Evolutionary conservation across 768 basidiomycete genomes (phyloP).

Genomic region (Gymnopilus junonius): DNA sequence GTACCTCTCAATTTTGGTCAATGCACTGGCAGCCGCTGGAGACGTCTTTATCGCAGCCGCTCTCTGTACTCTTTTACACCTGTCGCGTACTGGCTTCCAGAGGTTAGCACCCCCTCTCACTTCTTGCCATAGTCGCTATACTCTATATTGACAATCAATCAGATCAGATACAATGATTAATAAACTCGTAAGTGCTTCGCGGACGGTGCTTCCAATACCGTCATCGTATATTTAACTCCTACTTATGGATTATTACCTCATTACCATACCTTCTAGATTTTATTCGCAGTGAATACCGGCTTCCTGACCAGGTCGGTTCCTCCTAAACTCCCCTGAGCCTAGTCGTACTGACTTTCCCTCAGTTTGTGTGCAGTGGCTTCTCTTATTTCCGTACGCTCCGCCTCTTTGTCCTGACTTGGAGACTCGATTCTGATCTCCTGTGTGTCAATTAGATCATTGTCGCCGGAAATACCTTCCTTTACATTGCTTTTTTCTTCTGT

Average conservation of each 20-base stretch:
- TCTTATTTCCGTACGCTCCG: conserved; percentile 48
- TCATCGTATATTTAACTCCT: not conserved
- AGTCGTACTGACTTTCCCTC: conserved; percentile 1
- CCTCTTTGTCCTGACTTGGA: conserved; percentile 1
- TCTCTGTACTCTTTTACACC: conserved; percentile 42
- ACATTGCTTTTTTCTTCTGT: conserved; percentile 63
- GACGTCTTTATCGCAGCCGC: conserved; percentile 48
- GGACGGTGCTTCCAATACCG: not conserved
- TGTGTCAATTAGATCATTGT: conserved; percentile 43
- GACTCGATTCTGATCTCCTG: not conserved
- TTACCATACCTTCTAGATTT: conserved; percentile 31
- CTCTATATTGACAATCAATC: conserved; percentile 9
- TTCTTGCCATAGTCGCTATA: not conserved
- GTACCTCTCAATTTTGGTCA: conserved; percentile 45
- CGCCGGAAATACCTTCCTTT: conserved; percentile 54
- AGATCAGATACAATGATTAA: conserved; percentile 52
- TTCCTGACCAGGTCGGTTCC: conserved; percentile 39
- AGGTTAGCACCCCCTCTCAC: conserved; percentile 27
- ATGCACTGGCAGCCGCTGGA: conserved; percentile 44
- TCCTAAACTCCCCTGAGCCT: not conserved
- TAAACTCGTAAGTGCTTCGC: conserved; percentile 38
- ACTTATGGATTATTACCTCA: not conserved
- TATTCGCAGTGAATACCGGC: conserved; percentile 50
- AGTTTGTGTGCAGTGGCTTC: conserved; percentile 61
- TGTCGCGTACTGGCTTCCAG: conserved; percentile 49